Conservation (phyloP, 2,329 filamentous ascomycete genomes). For the Apiospora arundinis region DNA sequence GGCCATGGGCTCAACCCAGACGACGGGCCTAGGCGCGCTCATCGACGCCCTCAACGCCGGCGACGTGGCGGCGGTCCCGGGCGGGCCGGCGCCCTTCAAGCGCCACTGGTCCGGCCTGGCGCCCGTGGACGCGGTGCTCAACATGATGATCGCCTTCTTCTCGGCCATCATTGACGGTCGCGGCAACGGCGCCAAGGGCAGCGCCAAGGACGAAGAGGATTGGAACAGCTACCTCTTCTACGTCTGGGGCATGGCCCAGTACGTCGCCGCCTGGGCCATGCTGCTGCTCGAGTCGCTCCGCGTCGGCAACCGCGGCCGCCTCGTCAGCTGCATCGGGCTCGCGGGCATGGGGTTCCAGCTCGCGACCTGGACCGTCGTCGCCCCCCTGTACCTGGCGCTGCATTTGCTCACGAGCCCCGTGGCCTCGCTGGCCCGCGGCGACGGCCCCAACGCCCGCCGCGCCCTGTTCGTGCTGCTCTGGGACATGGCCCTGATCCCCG, state of each 20-base stretch:
- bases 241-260: constrained; percentile 38
- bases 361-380: constrained; percentile 34
- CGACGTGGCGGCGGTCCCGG: constrained; percentile 25
- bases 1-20: constrained; percentile 26
- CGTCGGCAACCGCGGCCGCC: constrained; percentile 35
- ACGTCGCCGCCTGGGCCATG: constrained; percentile 35
- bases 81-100: constrained; percentile 33
- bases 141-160: constrained; percentile 39
- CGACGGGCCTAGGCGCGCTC: constrained; percentile 29
- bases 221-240: constrained; percentile 32
- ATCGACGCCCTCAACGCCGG: constrained; percentile 25
- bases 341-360: constrained; percentile 36
- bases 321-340: constrained; percentile 32
- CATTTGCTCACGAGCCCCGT: constrained; percentile 40
- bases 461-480: constrained; percentile 38
- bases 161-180: constrained; percentile 34
- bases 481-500: constrained; percentile 39
- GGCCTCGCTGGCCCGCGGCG: constrained; percentile 31
- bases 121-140: constrained; percentile 31
- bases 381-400: constrained; percentile 37
- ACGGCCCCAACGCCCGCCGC: constrained; percentile 31
- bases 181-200: constrained; percentile 21
- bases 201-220: neutral
- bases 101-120: constrained; percentile 30
- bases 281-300: constrained; percentile 39